phyloP scores from a whole-genome alignment of 306 rosid genomes.

The Astragalus glycyphyllos region DNA sequence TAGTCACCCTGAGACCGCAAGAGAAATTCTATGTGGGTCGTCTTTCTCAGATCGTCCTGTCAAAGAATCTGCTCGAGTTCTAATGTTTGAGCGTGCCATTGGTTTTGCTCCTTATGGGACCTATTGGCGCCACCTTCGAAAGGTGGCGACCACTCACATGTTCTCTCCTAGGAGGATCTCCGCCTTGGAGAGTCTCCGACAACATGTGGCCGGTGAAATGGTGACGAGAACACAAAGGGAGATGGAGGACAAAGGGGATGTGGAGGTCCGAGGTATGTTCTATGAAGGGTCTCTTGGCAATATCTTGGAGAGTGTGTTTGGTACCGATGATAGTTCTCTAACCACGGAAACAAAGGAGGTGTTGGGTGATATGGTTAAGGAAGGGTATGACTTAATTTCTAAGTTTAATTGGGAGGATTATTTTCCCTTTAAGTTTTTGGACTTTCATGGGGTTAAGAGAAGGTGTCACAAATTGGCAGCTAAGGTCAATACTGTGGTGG shows the following conservation, averaged over 20 bases:
- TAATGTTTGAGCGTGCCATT: slow-evolving; percentile 90
- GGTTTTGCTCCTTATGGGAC: slow-evolving; percentile 79
- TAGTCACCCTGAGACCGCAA: slow-evolving; percentile 88
- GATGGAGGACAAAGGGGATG: slow-evolving; percentile 58
- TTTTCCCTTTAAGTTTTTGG: slow-evolving; percentile 69
- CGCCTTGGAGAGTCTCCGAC: slow-evolving; percentile 57
- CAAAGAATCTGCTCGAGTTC: slow-evolving; percentile 65
- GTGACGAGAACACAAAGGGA: slow-evolving; percentile 32
- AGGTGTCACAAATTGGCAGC: slow-evolving; percentile 67
- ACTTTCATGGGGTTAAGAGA: slow-evolving; percentile 79
- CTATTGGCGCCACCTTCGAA: slow-evolving; percentile 78
- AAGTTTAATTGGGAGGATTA: slow-evolving; percentile 75
- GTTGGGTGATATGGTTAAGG: slow-evolving; percentile 61
- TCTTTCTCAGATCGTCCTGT: slow-evolving; percentile 82
- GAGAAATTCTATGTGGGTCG: slow-evolving; percentile 63
- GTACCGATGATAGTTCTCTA: slow-evolving; percentile 24
- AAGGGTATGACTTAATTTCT: slow-evolving; percentile 74
- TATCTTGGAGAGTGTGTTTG: slow-evolving; percentile 81
- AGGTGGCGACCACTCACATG: slow-evolving; percentile 67
- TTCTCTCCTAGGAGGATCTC: slow-evolving; percentile 68
- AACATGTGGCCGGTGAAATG: slow-evolving; percentile 57
- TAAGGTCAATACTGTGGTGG: slow-evolving; percentile 55
- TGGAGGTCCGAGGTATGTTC: slow-evolving; percentile 56
- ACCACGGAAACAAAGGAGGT: slow-evolving; percentile 37
- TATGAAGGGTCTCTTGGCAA: slow-evolving; percentile 68